Base-by-base conservation (phyloP, 306 rosid genomes). In the Lithocarpus polystachyus region DNA sequence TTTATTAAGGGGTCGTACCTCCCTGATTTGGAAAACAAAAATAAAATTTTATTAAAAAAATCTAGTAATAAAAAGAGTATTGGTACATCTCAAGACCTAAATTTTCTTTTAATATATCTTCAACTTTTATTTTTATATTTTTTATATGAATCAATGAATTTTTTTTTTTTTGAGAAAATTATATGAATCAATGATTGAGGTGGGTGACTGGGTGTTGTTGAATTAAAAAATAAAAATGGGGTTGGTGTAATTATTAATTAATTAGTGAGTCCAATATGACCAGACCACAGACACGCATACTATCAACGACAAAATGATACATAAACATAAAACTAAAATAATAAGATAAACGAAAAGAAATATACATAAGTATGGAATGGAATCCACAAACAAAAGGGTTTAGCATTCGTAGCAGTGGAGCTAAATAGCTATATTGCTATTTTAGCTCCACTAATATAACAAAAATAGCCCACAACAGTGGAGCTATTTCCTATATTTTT, bases 361-460 rank as follows among this genome's bases (percentile, higher is more conserved):
- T 0, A 20, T 14, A 35, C 12, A 61, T 11, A 20, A 45, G 17
- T 8, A 9, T 3, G 17, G 19, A 18, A 9, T 29, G 53, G 79
- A 64, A 62, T 76, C 73, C 64, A 62, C 43, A 37, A 37, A 37
- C 43, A 24, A 76, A 75, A 51, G 23, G 59, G 59, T 61, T 43
- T 75, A n/a, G n/a, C n/a, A n/a, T n/a, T n/a, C n/a, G n/a, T n/a
- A n/a, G n/a, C n/a, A n/a, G n/a, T n/a, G n/a, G n/a, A n/a, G n/a
- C n/a, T n/a, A n/a, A n/a, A n/a, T n/a, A n/a, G n/a, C n/a, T n/a
- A n/a, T n/a, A n/a, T n/a, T n/a, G n/a, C n/a, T n/a, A n/a, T n/a
- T n/a, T n/a, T n/a, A n/a, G n/a, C n/a, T n/a, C n/a, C n/a, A n/a
- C n/a, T n/a, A n/a, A n/a, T n/a, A n/a, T n/a, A n/a, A n/a, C n/a